Percentiles rank a stretch among this genome's conserved stretches.
Conservation (phyloP, 352 stramenopile genomes). For the Globisporangium emineosum region DNA sequence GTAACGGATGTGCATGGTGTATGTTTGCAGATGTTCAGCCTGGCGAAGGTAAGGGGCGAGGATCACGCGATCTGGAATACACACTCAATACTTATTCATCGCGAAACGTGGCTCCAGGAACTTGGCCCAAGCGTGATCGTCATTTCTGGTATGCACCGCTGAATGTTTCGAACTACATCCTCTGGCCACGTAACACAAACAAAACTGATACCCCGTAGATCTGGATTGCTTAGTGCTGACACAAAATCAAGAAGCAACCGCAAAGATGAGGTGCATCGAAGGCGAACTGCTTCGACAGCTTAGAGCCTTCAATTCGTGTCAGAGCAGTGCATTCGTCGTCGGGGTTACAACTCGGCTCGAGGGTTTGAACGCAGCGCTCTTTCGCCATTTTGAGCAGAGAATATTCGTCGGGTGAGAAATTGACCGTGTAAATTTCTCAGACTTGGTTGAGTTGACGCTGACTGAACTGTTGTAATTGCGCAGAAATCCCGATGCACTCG, state of each 20-base stretch:
- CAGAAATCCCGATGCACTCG: neutral
- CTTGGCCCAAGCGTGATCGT: too few relatives aligned
- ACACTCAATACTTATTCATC: too few relatives aligned
- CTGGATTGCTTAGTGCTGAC: neutral
- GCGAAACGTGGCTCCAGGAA: too few relatives aligned
- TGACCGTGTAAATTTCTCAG: neutral
- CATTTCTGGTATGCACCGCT: too few relatives aligned
- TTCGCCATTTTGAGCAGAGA: neutral
- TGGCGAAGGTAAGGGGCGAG: too few relatives aligned
- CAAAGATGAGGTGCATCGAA: neutral
- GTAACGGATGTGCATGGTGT: too few relatives aligned
- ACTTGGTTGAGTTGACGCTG: too few relatives aligned
- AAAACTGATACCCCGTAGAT: neutral
- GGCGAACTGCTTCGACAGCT: neutral
- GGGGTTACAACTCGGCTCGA: neutral
- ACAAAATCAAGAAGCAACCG: neutral
- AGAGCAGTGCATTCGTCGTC: neutral
- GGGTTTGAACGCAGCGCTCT: neutral
- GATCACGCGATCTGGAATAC: too few relatives aligned
- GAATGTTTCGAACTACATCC: too few relatives aligned
- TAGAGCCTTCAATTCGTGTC: neutral
- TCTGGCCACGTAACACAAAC: too few relatives aligned
- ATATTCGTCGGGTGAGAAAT: neutral
- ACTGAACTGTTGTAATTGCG: neutral
- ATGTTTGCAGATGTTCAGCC: too few relatives aligned